Evolutionary conservation across 176 grass and related monocot species (phyloP).

Genomic region (Lolium multiflorum): DNA sequence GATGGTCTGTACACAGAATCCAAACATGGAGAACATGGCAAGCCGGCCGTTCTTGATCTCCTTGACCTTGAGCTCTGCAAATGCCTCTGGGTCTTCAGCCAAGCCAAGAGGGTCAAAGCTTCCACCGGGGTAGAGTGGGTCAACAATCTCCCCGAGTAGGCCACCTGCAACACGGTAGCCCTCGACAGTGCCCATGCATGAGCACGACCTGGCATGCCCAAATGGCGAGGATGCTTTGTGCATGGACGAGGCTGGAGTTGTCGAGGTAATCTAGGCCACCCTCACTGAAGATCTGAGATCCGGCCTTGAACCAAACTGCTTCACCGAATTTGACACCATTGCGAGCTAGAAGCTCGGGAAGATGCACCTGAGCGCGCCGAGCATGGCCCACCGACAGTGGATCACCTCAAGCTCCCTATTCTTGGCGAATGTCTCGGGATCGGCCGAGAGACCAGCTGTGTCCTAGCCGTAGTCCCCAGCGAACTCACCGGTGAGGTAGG

Average conservation of each 20-base stretch:
- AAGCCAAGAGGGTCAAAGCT: slow-evolving; percentile 39
- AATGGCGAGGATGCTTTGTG: slow-evolving; percentile 72
- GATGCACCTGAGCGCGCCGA: slow-evolving; percentile 59
- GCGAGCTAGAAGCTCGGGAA: slow-evolving; percentile 1
- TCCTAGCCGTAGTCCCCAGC: background rate
- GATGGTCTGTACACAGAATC: slow-evolving; percentile 55
- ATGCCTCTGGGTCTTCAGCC: slow-evolving; percentile 45
- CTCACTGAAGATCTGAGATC: slow-evolving; percentile 43
- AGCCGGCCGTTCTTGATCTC: slow-evolving; percentile 53
- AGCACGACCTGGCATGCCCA: slow-evolving; percentile 56
- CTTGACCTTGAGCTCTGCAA: slow-evolving; percentile 51
- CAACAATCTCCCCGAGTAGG: slow-evolving; percentile 39
- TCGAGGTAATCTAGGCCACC: slow-evolving; percentile 66
- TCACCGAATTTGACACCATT: slow-evolving; percentile 36
- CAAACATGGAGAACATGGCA: slow-evolving; percentile 57
- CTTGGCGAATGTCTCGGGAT: background rate
- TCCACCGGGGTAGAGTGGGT: slow-evolving; percentile 41
- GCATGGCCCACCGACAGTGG: slow-evolving; percentile 48
- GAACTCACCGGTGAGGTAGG: slow-evolving; percentile 8
- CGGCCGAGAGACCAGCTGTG: background rate
- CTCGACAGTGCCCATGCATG: slow-evolving; percentile 46
- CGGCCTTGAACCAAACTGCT: background rate
- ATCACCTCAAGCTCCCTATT: slow-evolving; percentile 7
- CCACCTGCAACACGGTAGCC: slow-evolving; percentile 30
- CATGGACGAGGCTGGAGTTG: slow-evolving; percentile 69